Base-by-base conservation (phyloP, 2,329 filamentous ascomycete species). In the Fusarium gaditjirri region DNA sequence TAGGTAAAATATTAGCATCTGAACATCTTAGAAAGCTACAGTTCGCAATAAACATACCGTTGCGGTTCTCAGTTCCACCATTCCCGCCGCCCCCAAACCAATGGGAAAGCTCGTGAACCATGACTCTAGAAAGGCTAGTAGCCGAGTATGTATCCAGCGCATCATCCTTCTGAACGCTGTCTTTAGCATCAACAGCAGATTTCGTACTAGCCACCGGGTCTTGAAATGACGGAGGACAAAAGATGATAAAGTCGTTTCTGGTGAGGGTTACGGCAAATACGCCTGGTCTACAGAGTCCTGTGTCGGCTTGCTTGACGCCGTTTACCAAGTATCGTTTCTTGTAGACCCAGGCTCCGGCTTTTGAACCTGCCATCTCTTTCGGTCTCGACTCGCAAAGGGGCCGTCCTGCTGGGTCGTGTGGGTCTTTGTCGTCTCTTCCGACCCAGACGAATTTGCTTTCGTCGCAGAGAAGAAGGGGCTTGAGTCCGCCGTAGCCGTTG, bases 371-470 rank as follows among this genome's bases (percentile, higher is more conserved):
- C 25, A 61, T 61, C 13, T 39, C 42, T 2, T n/a, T 31, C 1
- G 59, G 16, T 27, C 53, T 47, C 1, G 59, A 47, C 17, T 59
- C 59, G 16, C 52, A 42, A 4, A 61, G 42, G 0, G 21, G 59
- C 0, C 59, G 42, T 10, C 7, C 27, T 13, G 27, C 14, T 10
- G 59, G 52, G 8, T 61, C 59, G 1, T 61, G 6, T 3, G 59
- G 59, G 8, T 61, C 59, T 5, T 59, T 41, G 3, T 61, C 59
- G 3, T 61, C 59, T 33, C 53, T 31, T 3, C 53, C 59, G 2
- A 59, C 42, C 59, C 59, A 61, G 21, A 41, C 27, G 14, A 58
- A 61, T 23, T 59, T 59, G 6, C n/a, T 59, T 33, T 59, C 59
- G 4, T 61, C 59, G 16, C 59, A 59, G 5, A 61, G 3, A 11